Evolutionary conservation across 371 early-diverging fungal species (phyloP).

Genomic region (Mucor irregularis): DNA sequence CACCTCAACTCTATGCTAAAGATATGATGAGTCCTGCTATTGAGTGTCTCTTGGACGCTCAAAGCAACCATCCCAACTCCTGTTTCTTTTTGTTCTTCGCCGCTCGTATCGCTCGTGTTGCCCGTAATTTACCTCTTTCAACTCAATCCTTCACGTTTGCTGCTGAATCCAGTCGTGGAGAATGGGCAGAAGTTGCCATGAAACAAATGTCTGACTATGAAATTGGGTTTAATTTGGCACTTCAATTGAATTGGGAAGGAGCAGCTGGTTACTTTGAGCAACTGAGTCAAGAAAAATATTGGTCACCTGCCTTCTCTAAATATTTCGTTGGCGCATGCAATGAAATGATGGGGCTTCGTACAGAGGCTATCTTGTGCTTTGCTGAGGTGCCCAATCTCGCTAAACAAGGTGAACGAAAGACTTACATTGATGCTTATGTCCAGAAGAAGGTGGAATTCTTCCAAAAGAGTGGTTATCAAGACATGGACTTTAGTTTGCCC

Average conservation of each 20-base stretch:
- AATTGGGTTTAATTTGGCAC: constrained; percentile 56
- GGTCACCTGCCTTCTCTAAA: constrained; percentile 61
- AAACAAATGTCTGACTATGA: constrained; percentile 61
- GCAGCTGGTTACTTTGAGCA: constrained; percentile 49
- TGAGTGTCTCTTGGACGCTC: constrained; percentile 58
- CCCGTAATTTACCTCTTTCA: constrained; percentile 52
- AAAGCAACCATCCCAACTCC: constrained; percentile 54
- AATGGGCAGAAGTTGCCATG: constrained; percentile 58
- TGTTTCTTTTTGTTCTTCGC: constrained; percentile 63
- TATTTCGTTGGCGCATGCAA: constrained; percentile 62
- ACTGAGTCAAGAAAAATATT: constrained; percentile 55
- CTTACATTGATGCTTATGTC: constrained; percentile 59
- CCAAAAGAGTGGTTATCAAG: constrained; percentile 57
- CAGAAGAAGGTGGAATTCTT: constrained; percentile 54
- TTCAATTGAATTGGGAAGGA: constrained; percentile 57
- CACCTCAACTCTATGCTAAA: constrained; percentile 41
- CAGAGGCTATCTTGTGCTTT: constrained; percentile 52
- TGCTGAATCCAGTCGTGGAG: constrained; percentile 53
- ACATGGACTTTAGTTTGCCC: constrained; percentile 57
- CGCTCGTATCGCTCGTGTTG: constrained; percentile 55
- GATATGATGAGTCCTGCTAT: constrained; percentile 51
- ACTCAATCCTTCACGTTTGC: constrained; percentile 54
- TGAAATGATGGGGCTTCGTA: constrained; percentile 52
- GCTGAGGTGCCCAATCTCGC: constrained; percentile 44
- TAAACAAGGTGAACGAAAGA: constrained; percentile 48